Conservation (phyloP, 2,329 filamentous ascomycete genomes). For the Monilinia vaccinii-corymbosi region DNA sequence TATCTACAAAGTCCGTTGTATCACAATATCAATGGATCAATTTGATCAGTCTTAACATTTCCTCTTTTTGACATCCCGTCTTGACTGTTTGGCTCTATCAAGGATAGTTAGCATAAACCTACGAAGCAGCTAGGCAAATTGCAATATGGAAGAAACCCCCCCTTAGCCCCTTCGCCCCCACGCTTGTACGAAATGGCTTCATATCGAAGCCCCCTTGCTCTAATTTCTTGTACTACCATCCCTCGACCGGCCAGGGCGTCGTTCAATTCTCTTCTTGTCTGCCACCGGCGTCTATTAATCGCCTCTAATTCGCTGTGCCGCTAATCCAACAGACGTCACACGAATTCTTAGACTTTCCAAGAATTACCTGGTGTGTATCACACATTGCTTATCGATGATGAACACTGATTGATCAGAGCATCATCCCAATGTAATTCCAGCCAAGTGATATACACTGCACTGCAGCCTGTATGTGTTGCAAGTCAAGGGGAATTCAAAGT, state of each 20-base stretch:
- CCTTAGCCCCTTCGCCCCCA: too few species aligned
- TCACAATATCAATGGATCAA: not conserved
- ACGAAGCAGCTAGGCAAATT: not conserved
- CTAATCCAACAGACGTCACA: conserved; percentile 8
- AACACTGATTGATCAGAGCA: conserved; percentile 12
- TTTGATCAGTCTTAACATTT: not conserved
- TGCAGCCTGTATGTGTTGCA: not conserved
- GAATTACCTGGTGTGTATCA: not conserved
- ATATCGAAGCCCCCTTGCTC: not conserved
- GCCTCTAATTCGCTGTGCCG: conserved; percentile 3
- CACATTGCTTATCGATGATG: conserved; percentile 18
- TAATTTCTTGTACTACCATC: not conserved
- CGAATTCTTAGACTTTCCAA: not conserved
- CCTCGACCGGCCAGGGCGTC: not conserved
- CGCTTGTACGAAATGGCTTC: not conserved
- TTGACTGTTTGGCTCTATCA: not conserved
- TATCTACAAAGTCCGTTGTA: not conserved
- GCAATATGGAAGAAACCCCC: not conserved
- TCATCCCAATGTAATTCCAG: not conserved
- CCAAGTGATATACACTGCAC: not conserved
- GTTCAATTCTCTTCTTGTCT: not conserved
- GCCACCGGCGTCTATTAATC: conserved; percentile 9
- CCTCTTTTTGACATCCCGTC: not conserved
- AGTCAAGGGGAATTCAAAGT: not conserved
- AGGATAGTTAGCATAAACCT: not conserved